Conservation (phyloP, 305 asterid genomes). For the Fraxinus greggii region DNA sequence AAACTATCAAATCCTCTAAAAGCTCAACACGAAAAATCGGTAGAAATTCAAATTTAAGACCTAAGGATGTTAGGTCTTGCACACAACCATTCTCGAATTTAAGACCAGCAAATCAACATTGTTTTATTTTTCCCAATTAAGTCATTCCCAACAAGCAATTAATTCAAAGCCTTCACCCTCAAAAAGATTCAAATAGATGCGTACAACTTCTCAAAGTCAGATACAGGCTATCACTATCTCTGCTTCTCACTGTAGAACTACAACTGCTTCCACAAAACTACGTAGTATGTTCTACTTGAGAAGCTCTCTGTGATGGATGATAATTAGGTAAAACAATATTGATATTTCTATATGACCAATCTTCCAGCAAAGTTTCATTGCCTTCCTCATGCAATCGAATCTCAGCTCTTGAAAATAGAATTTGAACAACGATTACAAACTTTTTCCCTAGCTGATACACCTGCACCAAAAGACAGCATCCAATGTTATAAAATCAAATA, state of each 20-base stretch:
- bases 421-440: background rate
- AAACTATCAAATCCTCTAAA: background rate
- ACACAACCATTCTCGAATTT: too few relatives aligned
- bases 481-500: background rate
- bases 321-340: background rate
- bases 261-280: conserved; percentile 14
- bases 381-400: background rate
- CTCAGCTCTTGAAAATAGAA: conserved; percentile 16
- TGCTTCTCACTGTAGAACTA: conserved; percentile 8
- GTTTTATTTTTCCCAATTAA: background rate
- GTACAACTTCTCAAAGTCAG: background rate
- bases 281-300: background rate
- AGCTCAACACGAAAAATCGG: background rate
- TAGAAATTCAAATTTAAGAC: background rate
- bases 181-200: background rate
- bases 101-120: too few relatives aligned
- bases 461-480: conserved; percentile 24
- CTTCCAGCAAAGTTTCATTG: background rate
- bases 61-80: background rate
- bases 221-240: conserved; percentile 7
- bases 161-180: background rate
- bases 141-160: background rate
- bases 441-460: background rate
- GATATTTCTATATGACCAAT: background rate
- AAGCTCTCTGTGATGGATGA: background rate